Conservation (phyloP, 140 eudicot species). For the Flaveria floridana region DNA sequence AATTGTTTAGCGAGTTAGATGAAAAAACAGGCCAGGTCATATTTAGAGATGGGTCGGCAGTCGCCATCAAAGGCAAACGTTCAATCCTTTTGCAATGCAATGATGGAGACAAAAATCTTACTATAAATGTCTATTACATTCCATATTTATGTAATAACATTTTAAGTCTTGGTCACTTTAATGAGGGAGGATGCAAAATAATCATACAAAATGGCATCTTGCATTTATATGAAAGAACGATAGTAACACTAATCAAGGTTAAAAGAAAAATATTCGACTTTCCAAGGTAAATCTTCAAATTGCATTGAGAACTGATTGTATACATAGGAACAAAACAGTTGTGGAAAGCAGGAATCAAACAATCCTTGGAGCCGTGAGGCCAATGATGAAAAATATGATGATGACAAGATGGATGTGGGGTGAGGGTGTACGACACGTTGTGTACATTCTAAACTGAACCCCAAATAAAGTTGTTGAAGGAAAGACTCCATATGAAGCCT, state of each 20-base stretch:
- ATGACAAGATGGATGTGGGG: neutral
- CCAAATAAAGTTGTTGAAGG: neutral
- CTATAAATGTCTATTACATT: neutral
- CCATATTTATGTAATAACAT: too few species aligned
- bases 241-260: neutral
- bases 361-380: too few species aligned
- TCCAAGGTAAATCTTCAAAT: neutral
- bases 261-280: neutral
- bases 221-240: neutral
- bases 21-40: neutral
- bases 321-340: too few species aligned
- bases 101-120: neutral
- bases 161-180: neutral
- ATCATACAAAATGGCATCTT: neutral
- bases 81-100: too few species aligned
- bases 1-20: neutral
- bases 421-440: neutral
- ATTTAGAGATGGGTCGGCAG: too few species aligned
- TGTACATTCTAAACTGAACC: neutral
- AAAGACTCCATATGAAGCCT: too few species aligned
- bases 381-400: neutral
- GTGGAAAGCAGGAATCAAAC: too few species aligned
- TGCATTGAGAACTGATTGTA: neutral
- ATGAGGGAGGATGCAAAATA: neutral
- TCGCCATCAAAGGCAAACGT: too few species aligned